phyloP scores from a whole-genome alignment of 257 asterid genomes.

The Prunella vulgaris region DNA sequence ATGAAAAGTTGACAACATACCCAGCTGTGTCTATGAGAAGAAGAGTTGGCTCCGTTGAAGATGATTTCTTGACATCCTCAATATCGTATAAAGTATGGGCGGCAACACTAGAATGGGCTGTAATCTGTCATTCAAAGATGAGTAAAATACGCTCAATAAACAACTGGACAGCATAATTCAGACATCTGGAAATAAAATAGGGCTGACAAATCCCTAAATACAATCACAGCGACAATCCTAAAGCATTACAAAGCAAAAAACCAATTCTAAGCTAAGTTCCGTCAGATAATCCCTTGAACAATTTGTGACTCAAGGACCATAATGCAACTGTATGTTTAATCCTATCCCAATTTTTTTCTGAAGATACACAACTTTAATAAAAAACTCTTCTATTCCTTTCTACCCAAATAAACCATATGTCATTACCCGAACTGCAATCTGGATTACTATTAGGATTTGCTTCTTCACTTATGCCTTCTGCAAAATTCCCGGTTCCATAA shows the following conservation, averaged over 20 bases:
- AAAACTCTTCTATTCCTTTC: too few relatives aligned
- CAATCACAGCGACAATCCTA: too few relatives aligned
- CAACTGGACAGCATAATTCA: conserved; percentile 17
- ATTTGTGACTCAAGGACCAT: too few relatives aligned
- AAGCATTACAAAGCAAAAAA: too few relatives aligned
- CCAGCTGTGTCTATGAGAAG: conserved; percentile 93
- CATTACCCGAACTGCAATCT: too few relatives aligned
- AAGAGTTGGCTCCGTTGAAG: conserved; percentile 79
- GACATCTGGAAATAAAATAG: not conserved
- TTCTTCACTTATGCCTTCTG: not conserved
- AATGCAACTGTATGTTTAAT: too few relatives aligned
- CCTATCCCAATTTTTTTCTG: too few relatives aligned
- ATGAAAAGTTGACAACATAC: conserved; percentile 30
- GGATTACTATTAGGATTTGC: not conserved
- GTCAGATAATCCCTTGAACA: too few relatives aligned
- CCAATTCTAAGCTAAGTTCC: too few relatives aligned
- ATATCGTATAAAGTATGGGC: conserved; percentile 67
- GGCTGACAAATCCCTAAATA: too few relatives aligned
- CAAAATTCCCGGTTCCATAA: not conserved
- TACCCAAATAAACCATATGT: too few relatives aligned
- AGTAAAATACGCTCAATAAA: conserved; percentile 8
- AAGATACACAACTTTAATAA: too few relatives aligned
- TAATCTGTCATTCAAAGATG: conserved; percentile 43
- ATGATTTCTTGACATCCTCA: conserved; percentile 72
- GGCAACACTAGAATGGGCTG: conserved; percentile 90